Evolutionary conservation across 2,329 filamentous ascomycete genomes (phyloP).

Genomic region (Penicillium verrucosum): DNA sequence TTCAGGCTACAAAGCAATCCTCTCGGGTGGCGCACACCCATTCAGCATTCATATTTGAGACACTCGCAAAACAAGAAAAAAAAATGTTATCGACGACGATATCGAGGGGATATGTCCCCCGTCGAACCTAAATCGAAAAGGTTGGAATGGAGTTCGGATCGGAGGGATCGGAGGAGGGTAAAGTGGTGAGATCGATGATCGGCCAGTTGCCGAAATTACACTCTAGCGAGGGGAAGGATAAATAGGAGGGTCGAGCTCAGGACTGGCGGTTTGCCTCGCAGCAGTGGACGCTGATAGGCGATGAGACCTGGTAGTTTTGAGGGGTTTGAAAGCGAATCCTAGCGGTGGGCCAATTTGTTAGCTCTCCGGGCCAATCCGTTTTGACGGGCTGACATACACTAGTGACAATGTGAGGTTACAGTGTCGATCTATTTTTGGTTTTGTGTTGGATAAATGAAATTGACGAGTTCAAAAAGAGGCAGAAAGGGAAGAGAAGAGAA

Average conservation of each 20-base stretch:
- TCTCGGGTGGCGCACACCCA: conserved; percentile 36
- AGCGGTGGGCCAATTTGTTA: conserved; percentile 19
- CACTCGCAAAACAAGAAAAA: conserved; percentile 8
- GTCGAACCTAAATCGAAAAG: conserved; percentile 7
- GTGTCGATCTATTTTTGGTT: neutral
- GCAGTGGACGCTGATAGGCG: conserved; percentile 17
- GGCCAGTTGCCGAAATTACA: conserved; percentile 9
- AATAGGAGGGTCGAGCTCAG: conserved; percentile 16
- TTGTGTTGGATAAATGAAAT: too few relatives aligned
- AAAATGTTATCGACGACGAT: neutral
- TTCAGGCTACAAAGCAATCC: conserved; percentile 39
- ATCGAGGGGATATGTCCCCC: conserved; percentile 15
- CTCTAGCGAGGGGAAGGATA: conserved; percentile 7
- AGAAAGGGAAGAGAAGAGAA: neutral
- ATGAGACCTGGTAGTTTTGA: neutral
- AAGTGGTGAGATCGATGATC: conserved; percentile 3
- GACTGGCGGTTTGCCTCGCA: conserved; percentile 28
- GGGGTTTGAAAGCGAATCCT: conserved; percentile 7
- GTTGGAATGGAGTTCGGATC: conserved; percentile 6
- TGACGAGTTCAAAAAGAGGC: neutral
- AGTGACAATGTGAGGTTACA: neutral
- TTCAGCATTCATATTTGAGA: conserved; percentile 38
- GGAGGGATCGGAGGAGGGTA: conserved; percentile 3
- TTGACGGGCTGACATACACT: neutral
- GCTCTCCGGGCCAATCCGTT: conserved; percentile 10